phyloP scores from a whole-genome alignment of 768 basidiomycete genomes.

The Serendipita sp. region DNA sequence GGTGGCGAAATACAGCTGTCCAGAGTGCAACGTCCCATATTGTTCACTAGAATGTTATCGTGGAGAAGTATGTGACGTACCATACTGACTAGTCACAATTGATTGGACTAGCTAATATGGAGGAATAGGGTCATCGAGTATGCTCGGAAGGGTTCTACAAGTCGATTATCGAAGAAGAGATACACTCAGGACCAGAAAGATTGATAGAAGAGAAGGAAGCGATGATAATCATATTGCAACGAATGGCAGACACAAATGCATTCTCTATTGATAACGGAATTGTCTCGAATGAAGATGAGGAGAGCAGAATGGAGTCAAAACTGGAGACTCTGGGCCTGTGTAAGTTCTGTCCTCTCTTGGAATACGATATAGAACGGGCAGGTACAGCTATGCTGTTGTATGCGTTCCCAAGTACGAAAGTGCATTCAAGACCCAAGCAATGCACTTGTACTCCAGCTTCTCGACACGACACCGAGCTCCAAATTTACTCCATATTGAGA shows the following conservation, averaged over 20 bases:
- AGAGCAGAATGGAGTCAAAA: constrained; percentile 22
- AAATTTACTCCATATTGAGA: no score
- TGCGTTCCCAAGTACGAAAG: constrained; percentile 34
- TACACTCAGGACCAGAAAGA: constrained; percentile 36
- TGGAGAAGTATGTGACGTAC: constrained; percentile 31
- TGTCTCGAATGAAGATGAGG: constrained; percentile 20
- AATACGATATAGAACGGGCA: constrained; percentile 23
- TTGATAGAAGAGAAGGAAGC: constrained; percentile 34
- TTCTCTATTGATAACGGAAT: constrained; percentile 22
- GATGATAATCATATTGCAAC: constrained; percentile 56
- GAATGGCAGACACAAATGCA: constrained; percentile 31
- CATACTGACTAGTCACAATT: no score
- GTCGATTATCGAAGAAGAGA: constrained; percentile 50
- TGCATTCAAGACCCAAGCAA: constrained; percentile 44
- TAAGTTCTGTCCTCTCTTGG: constrained; percentile 17
- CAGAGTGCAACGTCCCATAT: constrained; percentile 63
- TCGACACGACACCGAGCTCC: no score
- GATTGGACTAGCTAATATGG: no score
- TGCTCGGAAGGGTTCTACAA: constrained; percentile 77
- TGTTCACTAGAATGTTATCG: constrained; percentile 71
- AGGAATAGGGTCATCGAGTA: constrained; percentile 38
- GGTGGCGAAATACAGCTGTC: constrained; percentile 51
- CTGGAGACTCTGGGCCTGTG: constrained; percentile 47
- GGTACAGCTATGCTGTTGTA: constrained; percentile 44
- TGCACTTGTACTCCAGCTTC: constrained; percentile 39